Conservation (phyloP, 192 early-diverging fungal species). For the Fimicolochytrium jonesii region DNA sequence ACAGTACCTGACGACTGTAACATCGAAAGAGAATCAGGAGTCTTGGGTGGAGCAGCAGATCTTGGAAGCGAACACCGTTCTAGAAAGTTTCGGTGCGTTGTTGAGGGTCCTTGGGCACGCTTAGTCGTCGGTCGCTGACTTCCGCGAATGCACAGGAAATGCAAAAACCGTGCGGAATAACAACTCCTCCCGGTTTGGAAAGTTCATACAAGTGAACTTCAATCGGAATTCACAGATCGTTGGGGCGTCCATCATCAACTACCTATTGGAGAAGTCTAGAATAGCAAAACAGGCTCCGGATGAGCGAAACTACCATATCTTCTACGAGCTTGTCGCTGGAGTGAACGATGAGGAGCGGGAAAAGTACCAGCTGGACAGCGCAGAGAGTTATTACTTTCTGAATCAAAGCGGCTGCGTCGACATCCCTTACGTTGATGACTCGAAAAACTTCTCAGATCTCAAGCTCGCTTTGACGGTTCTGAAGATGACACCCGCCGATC, state of each 20-base stretch:
- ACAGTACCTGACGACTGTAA: conserved; percentile 49
- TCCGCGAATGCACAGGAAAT: conserved; percentile 40
- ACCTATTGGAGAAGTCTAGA: conserved; percentile 56
- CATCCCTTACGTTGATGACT: conserved; percentile 41
- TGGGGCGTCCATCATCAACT: conserved; percentile 53
- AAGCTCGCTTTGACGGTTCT: conserved; percentile 73
- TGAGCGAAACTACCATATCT: conserved; percentile 57
- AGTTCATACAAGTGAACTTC: conserved; percentile 56
- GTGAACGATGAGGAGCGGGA: conserved; percentile 38
- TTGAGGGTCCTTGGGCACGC: not conserved
- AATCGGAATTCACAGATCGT: conserved; percentile 42
- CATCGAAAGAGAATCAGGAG: conserved; percentile 29
- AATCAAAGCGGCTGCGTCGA: conserved; percentile 50
- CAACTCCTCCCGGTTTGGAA: conserved; percentile 58
- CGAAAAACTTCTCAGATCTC: conserved; percentile 65
- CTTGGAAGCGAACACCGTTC: conserved; percentile 54
- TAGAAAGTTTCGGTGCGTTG: conserved; percentile 54
- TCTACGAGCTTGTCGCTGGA: conserved; percentile 49
- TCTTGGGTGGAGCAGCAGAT: conserved; percentile 61
- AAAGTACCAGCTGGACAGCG: conserved; percentile 34
- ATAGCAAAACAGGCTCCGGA: conserved; percentile 43
- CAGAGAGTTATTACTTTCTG: conserved; percentile 37
- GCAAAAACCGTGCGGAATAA: conserved; percentile 56
- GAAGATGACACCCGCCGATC: conserved; percentile 60
- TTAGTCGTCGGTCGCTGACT: conserved; percentile 7